Evolutionary conservation across 352 stramenopile species (phyloP).

Genomic region (Phytophthora pseudosyringae): DNA sequence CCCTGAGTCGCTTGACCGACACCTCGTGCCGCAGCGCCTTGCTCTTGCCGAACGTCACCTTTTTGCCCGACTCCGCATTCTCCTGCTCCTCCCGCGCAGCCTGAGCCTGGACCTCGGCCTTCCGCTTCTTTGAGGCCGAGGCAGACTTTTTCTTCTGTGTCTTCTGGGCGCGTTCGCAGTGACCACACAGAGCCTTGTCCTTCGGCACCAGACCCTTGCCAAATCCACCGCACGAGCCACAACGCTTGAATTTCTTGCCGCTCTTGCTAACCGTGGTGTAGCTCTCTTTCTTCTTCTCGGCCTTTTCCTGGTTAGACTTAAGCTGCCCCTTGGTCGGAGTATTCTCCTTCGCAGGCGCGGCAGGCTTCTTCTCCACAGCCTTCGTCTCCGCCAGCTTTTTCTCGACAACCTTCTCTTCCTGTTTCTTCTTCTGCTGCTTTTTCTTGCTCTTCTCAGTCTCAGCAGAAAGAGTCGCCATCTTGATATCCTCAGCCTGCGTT

Average conservation of each 20-base stretch:
- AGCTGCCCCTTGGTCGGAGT: slow-evolving; percentile 23
- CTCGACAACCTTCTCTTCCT: slow-evolving; percentile 18
- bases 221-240: slow-evolving; percentile 65
- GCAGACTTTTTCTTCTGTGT: slow-evolving; percentile 62
- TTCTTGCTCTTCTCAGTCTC: slow-evolving; percentile 36
- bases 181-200: slow-evolving; percentile 67
- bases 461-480: slow-evolving; percentile 19
- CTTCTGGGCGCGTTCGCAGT: slow-evolving; percentile 75
- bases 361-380: slow-evolving; percentile 25
- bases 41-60: slow-evolving; percentile 90
- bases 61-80: slow-evolving; percentile 55
- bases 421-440: slow-evolving; percentile 21
- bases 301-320: slow-evolving; percentile 34
- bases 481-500: slow-evolving; percentile 23
- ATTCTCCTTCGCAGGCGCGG: slow-evolving; percentile 19
- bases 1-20: slow-evolving; percentile 85
- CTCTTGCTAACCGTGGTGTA: slow-evolving; percentile 57
- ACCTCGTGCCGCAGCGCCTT: slow-evolving; percentile 78
- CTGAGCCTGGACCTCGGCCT: slow-evolving; percentile 48
- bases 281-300: slow-evolving; percentile 37
- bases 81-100: slow-evolving; percentile 39
- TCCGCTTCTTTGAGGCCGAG: slow-evolving; percentile 68
- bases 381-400: slow-evolving; percentile 1
- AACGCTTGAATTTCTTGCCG: slow-evolving; percentile 81
- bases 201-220: slow-evolving; percentile 75